Evolutionary conservation across 345 rosid genomes (phyloP).

Genomic region (Sonneratia caseolaris): DNA sequence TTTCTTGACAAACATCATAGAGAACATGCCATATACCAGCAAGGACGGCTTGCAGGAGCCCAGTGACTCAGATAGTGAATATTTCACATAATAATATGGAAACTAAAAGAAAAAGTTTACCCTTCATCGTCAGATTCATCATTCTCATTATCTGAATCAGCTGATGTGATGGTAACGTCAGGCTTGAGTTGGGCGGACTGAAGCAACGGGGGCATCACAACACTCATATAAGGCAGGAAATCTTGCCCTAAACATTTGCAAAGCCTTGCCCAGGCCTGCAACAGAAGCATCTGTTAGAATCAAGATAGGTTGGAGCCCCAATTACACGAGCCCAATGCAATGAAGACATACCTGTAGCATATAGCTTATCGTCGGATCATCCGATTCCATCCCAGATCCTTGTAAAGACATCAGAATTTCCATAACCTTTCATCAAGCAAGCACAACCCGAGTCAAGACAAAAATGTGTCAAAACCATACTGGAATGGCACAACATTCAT

Average conservation of each 20-base stretch:
- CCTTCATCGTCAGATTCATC: constrained; percentile 97
- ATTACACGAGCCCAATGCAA: neutral
- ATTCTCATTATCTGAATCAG: constrained; percentile 90
- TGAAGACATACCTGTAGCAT: constrained; percentile 71
- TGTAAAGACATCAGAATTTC: constrained; percentile 98
- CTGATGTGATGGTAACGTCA: constrained; percentile 95
- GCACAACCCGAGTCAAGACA: neutral
- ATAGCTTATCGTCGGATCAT: constrained; percentile 96
- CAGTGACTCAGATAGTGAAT: neutral
- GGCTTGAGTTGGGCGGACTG: constrained; percentile 99
- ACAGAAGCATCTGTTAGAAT: constrained; percentile 4
- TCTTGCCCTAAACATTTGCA: constrained; percentile 99
- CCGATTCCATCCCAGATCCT: constrained; percentile 96
- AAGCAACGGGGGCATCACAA: constrained; percentile 98
- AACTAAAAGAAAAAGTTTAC: constrained; percentile 21
- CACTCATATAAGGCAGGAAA: constrained; percentile 94
- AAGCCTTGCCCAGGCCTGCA: constrained; percentile 97
- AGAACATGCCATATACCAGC: neutral
- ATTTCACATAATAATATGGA: neutral
- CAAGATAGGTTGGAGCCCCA: neutral
- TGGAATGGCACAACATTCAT: neutral
- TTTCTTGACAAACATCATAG: neutral
- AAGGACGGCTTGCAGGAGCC: neutral
- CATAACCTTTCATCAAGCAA: constrained; percentile 59
- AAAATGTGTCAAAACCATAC: neutral